Base-by-base conservation (phyloP, 148 eudicot genomes). In the Rhododendron ovatum region DNA sequence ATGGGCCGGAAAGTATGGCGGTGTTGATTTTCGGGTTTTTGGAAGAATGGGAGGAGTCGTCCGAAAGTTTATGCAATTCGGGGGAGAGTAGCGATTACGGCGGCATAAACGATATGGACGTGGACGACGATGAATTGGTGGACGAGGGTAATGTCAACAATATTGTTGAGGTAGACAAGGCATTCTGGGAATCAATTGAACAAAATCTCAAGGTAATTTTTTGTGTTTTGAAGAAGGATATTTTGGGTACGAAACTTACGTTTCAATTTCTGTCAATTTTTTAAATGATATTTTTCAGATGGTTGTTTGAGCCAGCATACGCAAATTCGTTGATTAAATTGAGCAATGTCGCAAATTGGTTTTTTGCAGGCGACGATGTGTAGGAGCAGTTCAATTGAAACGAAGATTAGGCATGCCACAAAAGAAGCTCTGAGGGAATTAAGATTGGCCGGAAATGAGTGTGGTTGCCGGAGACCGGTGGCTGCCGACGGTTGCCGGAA, bases 101-200 rank as follows among this genome's bases (percentile, higher is more conserved):
- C 2, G 76, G 57, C 55, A 0, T 59, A 5, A 53, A 47, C 13
- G 65, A 50, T 22, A 33, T 26, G 5, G 82, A 65, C 3, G 18
- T 74, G 18, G 74, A 65, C 2, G 87, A 78, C 0, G 85, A 87
- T 9, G 76, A 30, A 71, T 63, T 55, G 22, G 84, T 79, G 82
- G 83, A 82, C 14, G 76, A 71, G 18, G 80, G 14, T 8, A 87
- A 84, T 22, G 45, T 18, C 6, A 50, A 33, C 80, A 83, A 47
- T 83, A 41, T 41, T 41, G 78, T 37, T 15, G 88, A 87, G 28
- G 87, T 80, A 77, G 85, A 86, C 50, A 88, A 83, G 81, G 83
- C 91, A 9, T 88, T 87, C 37, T 88, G 91, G 91, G 87, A 86
- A 47, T 26, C 85, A 2, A 85, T 87, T 78, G 85, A 87, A 3